These are phyloP conservation scores for Paracamarosporium sp. DNA, from an alignment of 2,329 filamentous ascomycete genomes.

Conservation along the genomic window DNA sequence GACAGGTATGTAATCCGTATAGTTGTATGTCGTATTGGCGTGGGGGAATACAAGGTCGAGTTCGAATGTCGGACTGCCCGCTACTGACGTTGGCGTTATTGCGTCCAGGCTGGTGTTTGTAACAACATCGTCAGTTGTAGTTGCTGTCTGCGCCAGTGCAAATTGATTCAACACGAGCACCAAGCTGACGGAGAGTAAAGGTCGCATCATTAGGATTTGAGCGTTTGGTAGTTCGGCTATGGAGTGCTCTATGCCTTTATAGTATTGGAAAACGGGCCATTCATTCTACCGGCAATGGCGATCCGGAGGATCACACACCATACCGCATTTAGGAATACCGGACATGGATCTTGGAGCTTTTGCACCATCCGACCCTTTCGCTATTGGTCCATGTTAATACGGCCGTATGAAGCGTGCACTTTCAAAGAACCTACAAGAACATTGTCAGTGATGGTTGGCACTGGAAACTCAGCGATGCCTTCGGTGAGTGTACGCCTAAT, in stretches of 20 bases:
- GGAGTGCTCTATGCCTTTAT: neutral
- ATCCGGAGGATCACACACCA: neutral
- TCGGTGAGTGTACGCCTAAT: too few relatives aligned
- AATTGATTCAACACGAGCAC: neutral
- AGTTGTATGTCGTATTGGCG: slow-evolving; percentile 34
- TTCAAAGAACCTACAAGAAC: too few relatives aligned
- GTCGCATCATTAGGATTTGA: neutral
- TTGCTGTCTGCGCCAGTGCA: neutral
- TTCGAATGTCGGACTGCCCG: neutral
- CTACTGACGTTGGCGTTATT: neutral
- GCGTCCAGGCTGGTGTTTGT: neutral
- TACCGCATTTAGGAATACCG: too few relatives aligned
- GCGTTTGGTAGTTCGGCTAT: too few relatives aligned
- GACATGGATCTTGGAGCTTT: too few relatives aligned
- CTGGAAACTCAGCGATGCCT: too few relatives aligned
- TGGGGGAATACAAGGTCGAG: slow-evolving; percentile 6
- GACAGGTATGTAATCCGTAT: neutral
- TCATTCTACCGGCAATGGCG: neutral
- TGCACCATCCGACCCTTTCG: too few relatives aligned
- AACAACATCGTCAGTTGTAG: neutral
- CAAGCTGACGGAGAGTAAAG: neutral
- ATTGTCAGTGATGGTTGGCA: too few relatives aligned
- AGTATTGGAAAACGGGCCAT: neutral
- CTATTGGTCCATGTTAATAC: too few relatives aligned
- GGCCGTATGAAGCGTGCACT: too few relatives aligned